Evolutionary conservation across 2,329 filamentous ascomycete genomes (phyloP), one percentile per base, ranked within the genome.

Genomic region (Fonsecaea nubica): DNA sequence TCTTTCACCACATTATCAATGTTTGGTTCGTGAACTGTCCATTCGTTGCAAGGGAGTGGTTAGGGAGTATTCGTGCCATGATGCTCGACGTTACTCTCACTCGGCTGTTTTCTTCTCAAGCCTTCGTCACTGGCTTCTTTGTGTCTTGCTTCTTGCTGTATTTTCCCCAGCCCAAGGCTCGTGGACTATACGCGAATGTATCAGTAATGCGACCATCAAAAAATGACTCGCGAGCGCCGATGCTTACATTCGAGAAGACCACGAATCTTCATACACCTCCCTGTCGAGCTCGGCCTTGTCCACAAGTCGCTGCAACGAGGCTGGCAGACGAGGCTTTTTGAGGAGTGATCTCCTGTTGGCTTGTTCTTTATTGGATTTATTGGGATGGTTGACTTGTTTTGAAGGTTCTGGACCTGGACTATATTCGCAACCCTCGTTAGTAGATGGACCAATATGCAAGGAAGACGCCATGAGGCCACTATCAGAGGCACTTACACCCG

Each of bases 211-310:
- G 18, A 25, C 45, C 45, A 50, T 4, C 45, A 21, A 4, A 10
- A 25, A 9, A 38, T 3, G 9, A 50, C 7, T 25, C 8, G 18
- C 7, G 18, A 50, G 21, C 13, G 30, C 12, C 18, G 12, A 35
- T 30, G 32, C 38, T 33, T 30, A 45, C 38, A 59, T 13, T 18
- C 57, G 40, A 45, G 21, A n/a, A 33, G 38, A 33, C 57, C 57
- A 59, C 2, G 57, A 21, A 30, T 59, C 57, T 59, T 59, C 57
- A 33, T 59, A 59, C 2, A 59, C 30, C 40, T 61, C 42, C 18
- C 58, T 48, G 4, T 61, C 58, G 2, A 21, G 25, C 21, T 61
- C 58, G 2, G 42, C 45, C 33, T 53, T 45, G 58, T 61, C 58
- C 4, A 61, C 32, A n/a, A 61, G 33, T 13, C 8, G 35, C 25